Evolutionary conservation across 164 flowering plant genomes (phyloP).

Genomic region (Vitis labrusca): DNA sequence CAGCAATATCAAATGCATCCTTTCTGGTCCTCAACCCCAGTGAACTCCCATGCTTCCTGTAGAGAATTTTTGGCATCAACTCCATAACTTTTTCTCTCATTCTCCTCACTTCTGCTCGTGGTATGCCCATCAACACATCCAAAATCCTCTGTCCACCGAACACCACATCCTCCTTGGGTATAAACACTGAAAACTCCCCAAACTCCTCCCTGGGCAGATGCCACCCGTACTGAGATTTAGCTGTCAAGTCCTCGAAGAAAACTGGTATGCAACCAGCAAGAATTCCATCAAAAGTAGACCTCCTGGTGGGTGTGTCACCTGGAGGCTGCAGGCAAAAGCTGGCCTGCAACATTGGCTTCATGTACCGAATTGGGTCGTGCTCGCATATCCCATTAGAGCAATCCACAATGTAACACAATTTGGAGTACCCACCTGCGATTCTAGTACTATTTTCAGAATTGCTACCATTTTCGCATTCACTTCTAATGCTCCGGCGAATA

Average conservation of each 20-base stretch:
- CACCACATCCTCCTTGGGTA: conserved; percentile 93
- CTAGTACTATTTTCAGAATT: neutral
- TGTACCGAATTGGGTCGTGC: conserved; percentile 80
- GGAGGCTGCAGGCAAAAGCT: conserved; percentile 95
- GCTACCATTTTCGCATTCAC: conserved; percentile 50
- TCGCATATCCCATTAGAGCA: conserved; percentile 86
- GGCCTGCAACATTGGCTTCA: conserved; percentile 85
- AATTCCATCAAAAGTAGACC: conserved; percentile 83
- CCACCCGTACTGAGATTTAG: conserved; percentile 76
- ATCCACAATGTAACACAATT: conserved; percentile 70
- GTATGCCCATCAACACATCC: conserved; percentile 69
- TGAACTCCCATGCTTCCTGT: conserved; percentile 80
- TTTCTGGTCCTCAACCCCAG: conserved; percentile 48
- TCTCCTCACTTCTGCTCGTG: conserved; percentile 52
- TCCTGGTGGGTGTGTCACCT: conserved; percentile 87
- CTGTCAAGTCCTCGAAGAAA: conserved; percentile 86
- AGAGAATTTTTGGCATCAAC: conserved; percentile 68
- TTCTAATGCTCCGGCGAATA: conserved; percentile 71
- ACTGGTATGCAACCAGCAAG: conserved; percentile 96
- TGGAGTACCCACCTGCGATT: conserved; percentile 15
- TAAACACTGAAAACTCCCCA: conserved; percentile 71
- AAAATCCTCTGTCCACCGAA: conserved; percentile 63
- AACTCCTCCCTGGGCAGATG: conserved; percentile 68
- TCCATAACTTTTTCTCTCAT: conserved; percentile 83
- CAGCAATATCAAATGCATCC: conserved; percentile 91